A percentile compares a stretch with the other conserved stretches of the same genome.
Evolutionary conservation across 495 filamentous ascomycete species (phyloP).

Genomic region (Amphirosellinia nigrospora): DNA sequence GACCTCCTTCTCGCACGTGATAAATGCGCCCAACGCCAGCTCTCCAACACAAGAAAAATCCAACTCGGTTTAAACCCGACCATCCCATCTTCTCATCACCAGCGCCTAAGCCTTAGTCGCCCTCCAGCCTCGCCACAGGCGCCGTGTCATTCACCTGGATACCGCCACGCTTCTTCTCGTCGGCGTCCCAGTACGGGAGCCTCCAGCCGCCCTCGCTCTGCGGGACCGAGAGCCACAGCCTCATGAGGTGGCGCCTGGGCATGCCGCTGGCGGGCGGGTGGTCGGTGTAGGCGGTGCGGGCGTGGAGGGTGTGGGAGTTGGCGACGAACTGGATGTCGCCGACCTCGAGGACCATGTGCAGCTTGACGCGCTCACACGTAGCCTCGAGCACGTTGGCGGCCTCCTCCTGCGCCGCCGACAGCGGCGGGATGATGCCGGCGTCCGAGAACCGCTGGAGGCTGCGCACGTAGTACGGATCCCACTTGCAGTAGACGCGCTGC

Average conservation of each 20-base stretch:
- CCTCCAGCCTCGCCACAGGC: slow-evolving; percentile 52
- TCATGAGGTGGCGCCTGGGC: slow-evolving; percentile 78
- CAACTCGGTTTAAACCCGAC: not conserved
- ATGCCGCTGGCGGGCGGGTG: slow-evolving; percentile 56
- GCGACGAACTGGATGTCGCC: slow-evolving; percentile 81
- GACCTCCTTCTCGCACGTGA: not conserved
- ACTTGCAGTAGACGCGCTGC: slow-evolving; percentile 63
- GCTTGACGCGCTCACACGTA: slow-evolving; percentile 65
- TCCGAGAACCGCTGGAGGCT: slow-evolving; percentile 71
- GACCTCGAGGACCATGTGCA: slow-evolving; percentile 81
- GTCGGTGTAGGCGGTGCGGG: slow-evolving; percentile 72
- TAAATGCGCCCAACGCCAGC: slow-evolving; percentile 8
- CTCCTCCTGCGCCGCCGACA: slow-evolving; percentile 66
- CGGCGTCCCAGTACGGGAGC: slow-evolving; percentile 78
- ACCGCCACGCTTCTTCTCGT: slow-evolving; percentile 83
- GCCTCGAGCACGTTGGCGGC: slow-evolving; percentile 71
- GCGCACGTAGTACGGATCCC: slow-evolving; percentile 81
- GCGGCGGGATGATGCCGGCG: slow-evolving; percentile 67
- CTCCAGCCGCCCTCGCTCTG: slow-evolving; percentile 86
- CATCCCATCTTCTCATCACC: no score
- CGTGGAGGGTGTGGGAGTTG: slow-evolving; percentile 73
- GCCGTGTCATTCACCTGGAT: slow-evolving; percentile 82
- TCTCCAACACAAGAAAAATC: not conserved
- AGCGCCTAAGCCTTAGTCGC: slow-evolving; percentile 28
- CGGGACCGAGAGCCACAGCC: slow-evolving; percentile 81